Evolutionary conservation across 352 stramenopile species (phyloP), one percentile per base, ranked within the genome.

Genomic region (Globisporangium sylvaticum): DNA sequence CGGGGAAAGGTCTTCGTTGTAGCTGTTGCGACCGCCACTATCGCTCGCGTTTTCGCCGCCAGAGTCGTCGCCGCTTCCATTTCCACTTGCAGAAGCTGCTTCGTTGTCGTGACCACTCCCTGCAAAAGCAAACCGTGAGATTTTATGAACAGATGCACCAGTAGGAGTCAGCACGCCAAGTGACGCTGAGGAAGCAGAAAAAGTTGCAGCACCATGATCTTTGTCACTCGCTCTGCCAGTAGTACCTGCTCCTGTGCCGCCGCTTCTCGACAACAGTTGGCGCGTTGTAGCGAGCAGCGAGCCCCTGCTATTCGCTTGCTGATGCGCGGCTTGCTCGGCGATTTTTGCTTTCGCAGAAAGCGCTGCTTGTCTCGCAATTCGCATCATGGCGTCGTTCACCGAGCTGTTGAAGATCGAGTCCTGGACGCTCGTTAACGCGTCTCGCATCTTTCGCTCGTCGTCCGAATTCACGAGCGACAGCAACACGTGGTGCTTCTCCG

Each of bases 341-440:
- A 95, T 95, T 58, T 88, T 88, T 4, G 83, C 87, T 52, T 93
- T 91, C 9, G 87, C 87, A 0, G 84, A 93, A 46, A 95, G 64
- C 8, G 87, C 87, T 27, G 87, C 87, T 55, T 95, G 81, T 44
- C 87, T 84, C 0, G 87, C 87, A 65, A 95, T 91, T 48, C 83
- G 78, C 84, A 95, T 90, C 71, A 91, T 91, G 2, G 84, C 87
- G 59, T 93, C 83, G 60, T 90, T 88, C 57, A 92, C 75, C 9
- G 83, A 89, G 68, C 72, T 83, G 37, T 82, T 80, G 62, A 95
- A 93, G 14, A 93, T 70, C 29, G 75, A 78, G 44, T 91, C 73
- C 66, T 92, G 84, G 10, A 93, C 62, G 53, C 83, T 67, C 32
- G 72, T 70, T 8, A 93, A 65, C 18, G 80, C 79, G 4, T 68